Base-by-base conservation (phyloP, 2,329 filamentous ascomycete genomes). In the Epichloe festucae region DNA sequence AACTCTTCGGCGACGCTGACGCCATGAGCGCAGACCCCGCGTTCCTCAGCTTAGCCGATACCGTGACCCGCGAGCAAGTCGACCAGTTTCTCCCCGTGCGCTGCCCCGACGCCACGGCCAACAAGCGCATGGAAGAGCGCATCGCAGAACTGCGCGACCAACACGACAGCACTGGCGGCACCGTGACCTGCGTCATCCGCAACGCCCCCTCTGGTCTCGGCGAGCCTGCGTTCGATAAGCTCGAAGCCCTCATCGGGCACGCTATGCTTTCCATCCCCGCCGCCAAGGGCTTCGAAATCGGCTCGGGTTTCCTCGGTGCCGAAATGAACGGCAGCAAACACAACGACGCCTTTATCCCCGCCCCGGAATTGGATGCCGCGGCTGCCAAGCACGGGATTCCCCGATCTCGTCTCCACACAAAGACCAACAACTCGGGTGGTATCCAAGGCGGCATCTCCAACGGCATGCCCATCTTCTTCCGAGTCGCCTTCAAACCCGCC, bases 361-460 rank as follows among this genome's bases (percentile, higher is more conserved):
- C 59, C 15, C 65, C 75, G n/a, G 68, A 71, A 27, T 62, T 68
- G 51, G 67, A 71, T 36, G 73, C 70, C 2, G 73, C 73, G 14
- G 73, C 73, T 15, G 69, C 69, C 23, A 64, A 63, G 46, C 68
- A 70, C 21, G 74, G 73, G 34, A 67, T 75, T 15, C 68, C 72
- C 34, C 71, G 73, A 53, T 80, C 85, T 17, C 77, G 75, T 56
- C 77, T 96, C 50, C 84, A 82, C 8, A 96, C 91, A 52, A 87
- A 85, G 73, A 96, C 91, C 27, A 97, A 97, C 74, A 89, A 95
- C 74, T 91, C 85, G 2, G 91, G 91, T 12, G 93, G 91, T 57
- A 88, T 97, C 59, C 91, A 97, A 72, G 93, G 91, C 43, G 91
- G 91, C 49, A 97, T 97, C 69, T 85, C 86, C 48, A 97, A 97